phyloP scores from a whole-genome alignment of 768 basidiomycete genomes.

The Boletus reticulatus region DNA sequence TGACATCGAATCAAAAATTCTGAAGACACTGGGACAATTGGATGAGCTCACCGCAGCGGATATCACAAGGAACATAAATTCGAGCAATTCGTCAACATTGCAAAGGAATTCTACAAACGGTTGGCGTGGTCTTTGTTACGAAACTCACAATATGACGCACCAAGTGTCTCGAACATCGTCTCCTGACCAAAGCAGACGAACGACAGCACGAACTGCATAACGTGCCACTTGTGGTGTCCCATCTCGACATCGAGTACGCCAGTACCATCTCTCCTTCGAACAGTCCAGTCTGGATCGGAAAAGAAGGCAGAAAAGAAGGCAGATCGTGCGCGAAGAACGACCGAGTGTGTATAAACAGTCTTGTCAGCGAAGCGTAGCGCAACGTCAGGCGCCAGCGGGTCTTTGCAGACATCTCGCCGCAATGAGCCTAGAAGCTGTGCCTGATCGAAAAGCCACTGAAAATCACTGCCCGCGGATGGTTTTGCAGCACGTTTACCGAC shows the following conservation, averaged over 20 bases:
- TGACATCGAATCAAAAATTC: not conserved
- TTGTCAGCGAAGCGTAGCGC: slow-evolving; percentile 67
- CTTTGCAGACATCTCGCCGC: slow-evolving; percentile 4
- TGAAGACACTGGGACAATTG: not conserved
- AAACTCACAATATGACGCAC: slow-evolving; percentile 37
- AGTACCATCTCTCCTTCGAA: slow-evolving; percentile 48
- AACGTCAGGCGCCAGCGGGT: slow-evolving; percentile 59
- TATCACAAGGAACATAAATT: slow-evolving; percentile 86
- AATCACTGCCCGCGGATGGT: slow-evolving; percentile 49
- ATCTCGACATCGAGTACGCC: slow-evolving; percentile 67
- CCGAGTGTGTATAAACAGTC: slow-evolving; percentile 65
- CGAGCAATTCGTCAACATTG: slow-evolving; percentile 71
- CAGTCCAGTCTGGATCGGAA: slow-evolving; percentile 79
- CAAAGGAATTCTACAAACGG: slow-evolving; percentile 53
- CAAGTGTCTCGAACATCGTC: slow-evolving; percentile 69
- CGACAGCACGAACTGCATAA: slow-evolving; percentile 71
- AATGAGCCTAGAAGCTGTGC: slow-evolving; percentile 8
- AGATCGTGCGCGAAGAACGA: slow-evolving; percentile 77
- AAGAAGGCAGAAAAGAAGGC: slow-evolving; percentile 85
- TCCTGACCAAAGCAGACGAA: slow-evolving; percentile 76
- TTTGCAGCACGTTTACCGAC: slow-evolving; percentile 54
- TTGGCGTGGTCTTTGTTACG: slow-evolving; percentile 1
- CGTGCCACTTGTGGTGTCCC: slow-evolving; percentile 67
- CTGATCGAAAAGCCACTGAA: slow-evolving; percentile 47
- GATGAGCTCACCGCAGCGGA: slow-evolving; percentile 66